Conservation (phyloP, 805 yeast genomes). For the Saturnispora sekii region DNA sequence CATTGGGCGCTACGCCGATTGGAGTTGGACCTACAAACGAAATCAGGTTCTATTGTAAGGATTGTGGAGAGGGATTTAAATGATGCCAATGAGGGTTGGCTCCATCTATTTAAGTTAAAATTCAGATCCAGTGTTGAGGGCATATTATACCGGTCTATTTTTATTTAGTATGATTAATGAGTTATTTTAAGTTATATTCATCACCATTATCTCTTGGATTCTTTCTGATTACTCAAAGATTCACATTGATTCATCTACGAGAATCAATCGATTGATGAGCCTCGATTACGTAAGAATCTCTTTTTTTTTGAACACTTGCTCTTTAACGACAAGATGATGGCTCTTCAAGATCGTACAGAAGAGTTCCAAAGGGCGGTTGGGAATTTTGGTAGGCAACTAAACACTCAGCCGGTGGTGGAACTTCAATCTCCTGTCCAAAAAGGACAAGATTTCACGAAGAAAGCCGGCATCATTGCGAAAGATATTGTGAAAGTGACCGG, state of each 20-base stretch:
- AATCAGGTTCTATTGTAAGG: constrained; percentile 21
- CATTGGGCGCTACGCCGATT: constrained; percentile 20
- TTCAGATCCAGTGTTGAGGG: too few species aligned
- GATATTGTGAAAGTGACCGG: constrained; percentile 84
- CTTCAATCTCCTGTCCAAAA: constrained; percentile 15
- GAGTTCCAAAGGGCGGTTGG: constrained; percentile 91
- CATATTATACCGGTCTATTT: too few species aligned
- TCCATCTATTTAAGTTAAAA: neutral
- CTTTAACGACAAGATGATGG: constrained; percentile 13
- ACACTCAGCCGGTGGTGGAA: constrained; percentile 2
- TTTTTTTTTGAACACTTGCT: too few species aligned
- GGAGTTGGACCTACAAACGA: constrained; percentile 11
- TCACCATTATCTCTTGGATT: neutral
- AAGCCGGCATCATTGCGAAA: constrained; percentile 77
- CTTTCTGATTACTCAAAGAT: neutral
- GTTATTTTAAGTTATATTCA: neutral
- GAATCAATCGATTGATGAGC: too few species aligned
- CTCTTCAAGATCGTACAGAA: constrained; percentile 71
- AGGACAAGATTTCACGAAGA: constrained; percentile 50
- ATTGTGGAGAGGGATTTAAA: constrained; percentile 20
- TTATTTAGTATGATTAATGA: too few species aligned
- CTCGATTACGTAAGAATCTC: too few species aligned
- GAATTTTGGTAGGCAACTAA: constrained; percentile 47
- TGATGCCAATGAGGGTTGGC: neutral
- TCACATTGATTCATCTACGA: too few species aligned